Percentiles rank a stretch among this genome's conserved stretches.
Conservation (phyloP, 305 asterid genomes). For the Fraxinus xanthoxyloides region DNA sequence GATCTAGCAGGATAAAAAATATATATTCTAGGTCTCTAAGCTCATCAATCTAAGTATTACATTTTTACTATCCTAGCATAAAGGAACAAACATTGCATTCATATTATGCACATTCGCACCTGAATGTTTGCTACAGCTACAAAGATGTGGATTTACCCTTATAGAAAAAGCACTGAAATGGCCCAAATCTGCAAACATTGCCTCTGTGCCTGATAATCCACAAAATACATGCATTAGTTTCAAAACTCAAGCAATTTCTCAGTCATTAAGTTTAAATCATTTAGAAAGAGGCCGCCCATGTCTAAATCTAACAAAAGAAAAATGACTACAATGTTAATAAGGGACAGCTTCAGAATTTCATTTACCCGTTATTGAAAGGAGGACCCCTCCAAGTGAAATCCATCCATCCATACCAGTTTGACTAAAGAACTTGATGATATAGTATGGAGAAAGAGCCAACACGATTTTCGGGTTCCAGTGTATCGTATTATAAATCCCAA, state of each 20-base stretch:
- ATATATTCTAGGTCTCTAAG: background rate
- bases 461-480: constrained; percentile 82
- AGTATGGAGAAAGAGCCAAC: constrained; percentile 84
- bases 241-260: constrained; percentile 11
- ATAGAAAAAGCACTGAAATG: constrained; percentile 47
- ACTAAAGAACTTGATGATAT: constrained; percentile 62
- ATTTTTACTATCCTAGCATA: constrained; percentile 3
- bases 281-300: constrained; percentile 8
- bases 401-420: constrained; percentile 89
- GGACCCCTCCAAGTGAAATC: constrained; percentile 96
- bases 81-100: background rate
- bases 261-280: background rate
- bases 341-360: background rate
- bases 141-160: constrained; percentile 36
- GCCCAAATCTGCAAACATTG: constrained; percentile 62
- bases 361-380: constrained; percentile 81
- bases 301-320: constrained; percentile 13
- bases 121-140: constrained; percentile 15
- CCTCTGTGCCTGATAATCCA: constrained; percentile 48
- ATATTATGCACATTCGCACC: constrained; percentile 6
- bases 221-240: constrained; percentile 9
- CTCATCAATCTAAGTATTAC: background rate
- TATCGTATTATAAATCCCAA: constrained; percentile 77
- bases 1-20: background rate
- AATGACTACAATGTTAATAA: background rate